phyloP scores from a whole-genome alignment of 768 basidiomycete genomes.

The Serendipita vermifera region DNA sequence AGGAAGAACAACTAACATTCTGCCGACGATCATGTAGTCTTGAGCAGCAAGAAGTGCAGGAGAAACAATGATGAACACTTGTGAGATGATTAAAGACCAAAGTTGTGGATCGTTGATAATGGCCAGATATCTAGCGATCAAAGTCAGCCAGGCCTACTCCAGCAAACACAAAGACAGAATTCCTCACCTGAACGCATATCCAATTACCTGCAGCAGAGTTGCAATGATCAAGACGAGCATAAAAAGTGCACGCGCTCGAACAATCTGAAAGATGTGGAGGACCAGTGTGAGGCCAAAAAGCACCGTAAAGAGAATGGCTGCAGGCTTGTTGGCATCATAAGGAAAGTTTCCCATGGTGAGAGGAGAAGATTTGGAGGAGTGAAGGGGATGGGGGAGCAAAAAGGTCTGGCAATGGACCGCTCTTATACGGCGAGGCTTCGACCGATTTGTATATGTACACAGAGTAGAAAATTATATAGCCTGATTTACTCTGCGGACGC shows the following conservation, averaged over 20 bases:
- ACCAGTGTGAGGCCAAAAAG: background rate
- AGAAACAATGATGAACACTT: slow-evolving; percentile 11
- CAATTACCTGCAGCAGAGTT: background rate
- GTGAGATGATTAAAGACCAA: slow-evolving; percentile 4
- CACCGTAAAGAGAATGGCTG: slow-evolving; percentile 6
- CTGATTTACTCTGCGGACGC: no score
- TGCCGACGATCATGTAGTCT: slow-evolving; percentile 10
- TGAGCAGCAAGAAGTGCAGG: slow-evolving; percentile 9
- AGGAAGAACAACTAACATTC: background rate
- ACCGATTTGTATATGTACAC: no score
- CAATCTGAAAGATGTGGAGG: slow-evolving; percentile 6
- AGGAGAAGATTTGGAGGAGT: no score
- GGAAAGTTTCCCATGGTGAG: background rate
- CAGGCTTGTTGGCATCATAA: slow-evolving; percentile 6
- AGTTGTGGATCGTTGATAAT: background rate
- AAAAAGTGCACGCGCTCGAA: background rate
- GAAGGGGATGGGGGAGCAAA: no score
- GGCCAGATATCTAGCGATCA: background rate
- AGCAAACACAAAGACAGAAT: background rate
- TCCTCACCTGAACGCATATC: slow-evolving; percentile 1
- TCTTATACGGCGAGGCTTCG: no score
- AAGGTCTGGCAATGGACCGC: no score
- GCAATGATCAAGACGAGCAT: slow-evolving; percentile 5
- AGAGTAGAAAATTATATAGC: no score
- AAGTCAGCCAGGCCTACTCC: background rate